Percentiles rank a stretch among this genome's conserved stretches.
Evolutionary conservation across 1,139 yeast genomes (phyloP).

Genomic region (Lodderomyces pseudojiufengensis): DNA sequence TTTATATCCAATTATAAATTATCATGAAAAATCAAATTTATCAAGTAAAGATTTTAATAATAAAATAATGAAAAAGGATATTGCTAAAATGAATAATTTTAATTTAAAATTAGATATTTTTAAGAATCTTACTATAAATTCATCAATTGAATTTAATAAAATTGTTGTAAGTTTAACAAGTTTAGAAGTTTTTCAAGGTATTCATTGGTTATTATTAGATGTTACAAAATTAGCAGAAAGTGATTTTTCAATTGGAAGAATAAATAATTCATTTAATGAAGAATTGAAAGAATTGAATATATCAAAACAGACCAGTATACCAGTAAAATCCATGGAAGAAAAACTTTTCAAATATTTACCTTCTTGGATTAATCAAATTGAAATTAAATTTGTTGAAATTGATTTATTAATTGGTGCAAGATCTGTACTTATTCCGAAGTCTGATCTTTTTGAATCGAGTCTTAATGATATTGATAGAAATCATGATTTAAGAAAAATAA

Average conservation of each 20-base stretch:
- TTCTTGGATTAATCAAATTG: conserved; percentile 40
- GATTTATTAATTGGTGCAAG: conserved; percentile 51
- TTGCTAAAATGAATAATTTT: conserved; percentile 14
- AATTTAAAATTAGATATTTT: conserved; percentile 24
- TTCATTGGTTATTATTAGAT: conserved; percentile 27
- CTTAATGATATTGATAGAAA: conserved; percentile 36
- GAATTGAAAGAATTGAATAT: conserved; percentile 18
- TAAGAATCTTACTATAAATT: conserved; percentile 28
- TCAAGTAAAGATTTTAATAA: conserved; percentile 2
- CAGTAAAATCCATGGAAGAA: conserved; percentile 12
- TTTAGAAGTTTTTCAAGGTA: conserved; percentile 31
- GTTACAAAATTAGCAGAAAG: conserved; percentile 25
- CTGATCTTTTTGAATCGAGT: conserved; percentile 28
- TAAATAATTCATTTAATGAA: conserved; percentile 28
- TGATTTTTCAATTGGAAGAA: conserved; percentile 27
- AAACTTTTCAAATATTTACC: conserved; percentile 43
- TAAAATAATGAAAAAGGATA: conserved; percentile 22
- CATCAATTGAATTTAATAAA: conserved; percentile 21
- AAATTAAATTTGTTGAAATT: conserved; percentile 29
- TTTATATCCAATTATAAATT: conserved; percentile 31
- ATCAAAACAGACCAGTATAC: not conserved
- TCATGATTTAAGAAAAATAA: conserved; percentile 32
- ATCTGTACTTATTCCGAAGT: conserved; percentile 52
- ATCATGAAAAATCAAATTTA: conserved; percentile 23
- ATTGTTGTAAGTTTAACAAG: conserved; percentile 27